Percentiles rank a stretch among this genome's conserved stretches.
Evolutionary conservation across 352 stramenopile genomes (phyloP).

Genomic region (Globisporangium echinulatum): DNA sequence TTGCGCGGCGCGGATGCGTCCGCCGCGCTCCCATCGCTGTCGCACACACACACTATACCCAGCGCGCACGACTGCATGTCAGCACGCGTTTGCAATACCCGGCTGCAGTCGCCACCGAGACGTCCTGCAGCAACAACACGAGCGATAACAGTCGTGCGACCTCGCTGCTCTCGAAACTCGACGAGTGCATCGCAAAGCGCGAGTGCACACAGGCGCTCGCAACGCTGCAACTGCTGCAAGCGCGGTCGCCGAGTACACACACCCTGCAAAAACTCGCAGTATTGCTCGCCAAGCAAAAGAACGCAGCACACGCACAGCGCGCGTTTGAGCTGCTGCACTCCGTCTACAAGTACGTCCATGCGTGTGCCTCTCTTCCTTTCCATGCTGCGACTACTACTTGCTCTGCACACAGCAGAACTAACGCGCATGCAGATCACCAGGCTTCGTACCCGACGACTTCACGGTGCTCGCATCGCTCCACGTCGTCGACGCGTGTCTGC

Average conservation of each 20-base stretch:
- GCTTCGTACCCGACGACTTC: slow-evolving; percentile 45
- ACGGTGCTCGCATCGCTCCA: slow-evolving; percentile 62
- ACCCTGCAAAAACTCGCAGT: slow-evolving; percentile 45
- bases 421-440: slow-evolving; percentile 12
- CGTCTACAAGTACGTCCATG: slow-evolving; percentile 23
- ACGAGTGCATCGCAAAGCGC: slow-evolving; percentile 29
- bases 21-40: background rate
- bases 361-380: background rate
- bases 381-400: no score
- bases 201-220: slow-evolving; percentile 25
- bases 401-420: background rate
- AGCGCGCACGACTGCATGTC: background rate
- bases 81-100: background rate
- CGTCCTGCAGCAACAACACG: background rate
- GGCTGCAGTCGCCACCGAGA: no score
- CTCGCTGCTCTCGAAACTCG: slow-evolving; percentile 18
- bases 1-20: background rate
- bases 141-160: background rate
- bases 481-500: slow-evolving; percentile 58
- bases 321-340: slow-evolving; percentile 36
- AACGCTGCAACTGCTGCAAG: slow-evolving; percentile 30
- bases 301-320: slow-evolving; percentile 12
- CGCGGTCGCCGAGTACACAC: slow-evolving; percentile 19
- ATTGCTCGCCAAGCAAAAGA: slow-evolving; percentile 40
- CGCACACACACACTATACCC: background rate